A percentile compares a stretch with the other conserved stretches of the same genome.
These are phyloP conservation scores for Rutstroemia sydowiana DNA, from an alignment of 2,329 filamentous ascomycete species.

Conservation along the genomic window DNA sequence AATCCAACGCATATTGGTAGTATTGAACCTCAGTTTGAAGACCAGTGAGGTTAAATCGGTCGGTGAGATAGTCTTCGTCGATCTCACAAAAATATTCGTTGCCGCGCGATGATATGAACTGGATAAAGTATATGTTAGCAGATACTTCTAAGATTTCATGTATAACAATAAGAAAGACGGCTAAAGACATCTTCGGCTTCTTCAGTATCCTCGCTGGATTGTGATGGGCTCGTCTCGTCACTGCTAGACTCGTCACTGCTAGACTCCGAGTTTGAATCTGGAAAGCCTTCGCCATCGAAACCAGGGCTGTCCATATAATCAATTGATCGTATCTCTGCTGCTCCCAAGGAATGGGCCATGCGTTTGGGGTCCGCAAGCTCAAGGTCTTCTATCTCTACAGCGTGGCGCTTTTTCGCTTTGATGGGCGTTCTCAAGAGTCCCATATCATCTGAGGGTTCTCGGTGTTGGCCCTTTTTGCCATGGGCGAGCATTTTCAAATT, in stretches of 20 bases:
- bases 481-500: too few species aligned
- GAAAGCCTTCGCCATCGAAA: too few species aligned
- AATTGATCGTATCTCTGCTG: too few species aligned
- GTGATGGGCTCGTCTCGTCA: too few species aligned
- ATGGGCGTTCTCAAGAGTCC: too few species aligned
- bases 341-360: too few species aligned
- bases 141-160: background rate
- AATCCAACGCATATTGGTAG: conserved; percentile 96
- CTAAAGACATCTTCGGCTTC: background rate
- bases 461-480: background rate
- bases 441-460: too few species aligned
- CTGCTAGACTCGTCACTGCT: too few species aligned
- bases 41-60: conserved; percentile 95
- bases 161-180: conserved; percentile 4
- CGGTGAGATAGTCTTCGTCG: conserved; percentile 96
- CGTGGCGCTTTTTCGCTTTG: conserved; percentile 6
- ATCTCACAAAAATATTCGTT: conserved; percentile 99
- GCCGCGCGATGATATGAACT: conserved; percentile 97
- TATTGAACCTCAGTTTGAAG: conserved; percentile 97
- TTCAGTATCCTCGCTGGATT: too few species aligned
- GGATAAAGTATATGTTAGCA: conserved; percentile 12
- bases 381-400: background rate
- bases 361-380: background rate
- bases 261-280: too few species aligned
- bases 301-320: too few species aligned